Evolutionary conservation across 495 filamentous ascomycete species (phyloP), one percentile per base, ranked within the genome.

Genomic region (Symbiotaphrina buchneri): DNA sequence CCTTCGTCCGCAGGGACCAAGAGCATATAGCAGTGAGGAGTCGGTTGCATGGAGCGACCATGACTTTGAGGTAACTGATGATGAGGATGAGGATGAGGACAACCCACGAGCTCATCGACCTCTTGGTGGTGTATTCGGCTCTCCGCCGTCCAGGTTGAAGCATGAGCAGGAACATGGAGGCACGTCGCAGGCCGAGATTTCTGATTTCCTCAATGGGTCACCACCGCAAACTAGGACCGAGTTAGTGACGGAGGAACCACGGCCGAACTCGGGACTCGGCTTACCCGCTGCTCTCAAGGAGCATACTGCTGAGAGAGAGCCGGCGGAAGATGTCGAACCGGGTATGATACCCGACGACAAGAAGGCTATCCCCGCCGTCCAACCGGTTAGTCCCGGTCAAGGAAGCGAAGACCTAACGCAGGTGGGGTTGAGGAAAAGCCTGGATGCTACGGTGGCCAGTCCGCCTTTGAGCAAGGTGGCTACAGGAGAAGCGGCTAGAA

Each of bases 1-100:
- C 13, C 6, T 6, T 13, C 15, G 28, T 4, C 8, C n/a, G n/a
- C n/a, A n/a, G n/a, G n/a, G 28, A 8, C 2, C 8, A 2, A 30
- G 1, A 1, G 14, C 8, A 3, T 15, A 1, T 13, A 10, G 14
- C 1, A 13, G 28, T 2, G 3, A 10, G 8, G 34, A 36, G 13
- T 36, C 34, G n/a, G 30, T 28, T 10, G 27, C 22, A 14, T 36
- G 34, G 34, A 33, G 27, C 17, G 34, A 36, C 7, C 10, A 26
- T 4, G 26, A 36, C 14, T 34, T 29, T 11, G 34, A 36, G 3
- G 14, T 11, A 10, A 36, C 31, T 4, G 27, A 34, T 13, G 34
- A 36, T 23, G 34, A 36, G 3, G 34, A 36, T 6, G 34, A 30
- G 7, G 1, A 18, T 2, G 34, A 34, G 11, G 18, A 14, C 5